Evolutionary conservation across 225 moss, liverwort and hornwort species (phyloP), one percentile per base, ranked within the genome.

Genomic region (Polytrichum formosum): DNA sequence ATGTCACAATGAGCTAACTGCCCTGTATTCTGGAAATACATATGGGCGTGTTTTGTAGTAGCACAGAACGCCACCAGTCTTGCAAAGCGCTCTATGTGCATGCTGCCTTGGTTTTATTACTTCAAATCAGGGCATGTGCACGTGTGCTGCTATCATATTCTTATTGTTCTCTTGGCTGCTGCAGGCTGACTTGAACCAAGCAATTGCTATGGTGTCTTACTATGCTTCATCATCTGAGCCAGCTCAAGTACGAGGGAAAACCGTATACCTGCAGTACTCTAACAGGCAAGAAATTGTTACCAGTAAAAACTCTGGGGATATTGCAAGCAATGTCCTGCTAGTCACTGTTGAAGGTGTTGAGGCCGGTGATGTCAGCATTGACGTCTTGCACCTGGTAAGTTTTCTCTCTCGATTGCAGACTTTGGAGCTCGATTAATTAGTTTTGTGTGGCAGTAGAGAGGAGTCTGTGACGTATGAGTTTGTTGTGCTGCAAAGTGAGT

Each of bases 211-310:
- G 98, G 98, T 99, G 61, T 99, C 98, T 17, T 99, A 99, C 74
- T 99, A 99, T 70, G 94, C 98, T 9, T 99, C 98, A 37, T 99
- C 94, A 56, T 99, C 98, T 31, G 94, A 99, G 83, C 98, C 94
- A 37, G 98, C 98, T 55, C 98, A 99, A 81, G 94, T 99, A 25
- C 88, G 98, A 69, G 98, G 98, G 73, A 99, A 99, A 82, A 99
- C 98, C 19, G 94, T 99, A 71, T 99, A 99, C 82, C 77, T 99
- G 70, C 98, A 99, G 81, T 99, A 99, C 78, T 99, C 98, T 75
- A 99, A 99, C 91, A 99, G 92, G 85, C 98, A 99, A 91, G 98
- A 99, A 90, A 99, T 99, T 84, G 98, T 99, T 72, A 99, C 94
- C 85, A 99, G 94, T 90, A 99, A 99, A 84, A 99, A 99, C 77